Conservation (phyloP, 192 early-diverging fungal species). For the Podila epigama region DNA sequence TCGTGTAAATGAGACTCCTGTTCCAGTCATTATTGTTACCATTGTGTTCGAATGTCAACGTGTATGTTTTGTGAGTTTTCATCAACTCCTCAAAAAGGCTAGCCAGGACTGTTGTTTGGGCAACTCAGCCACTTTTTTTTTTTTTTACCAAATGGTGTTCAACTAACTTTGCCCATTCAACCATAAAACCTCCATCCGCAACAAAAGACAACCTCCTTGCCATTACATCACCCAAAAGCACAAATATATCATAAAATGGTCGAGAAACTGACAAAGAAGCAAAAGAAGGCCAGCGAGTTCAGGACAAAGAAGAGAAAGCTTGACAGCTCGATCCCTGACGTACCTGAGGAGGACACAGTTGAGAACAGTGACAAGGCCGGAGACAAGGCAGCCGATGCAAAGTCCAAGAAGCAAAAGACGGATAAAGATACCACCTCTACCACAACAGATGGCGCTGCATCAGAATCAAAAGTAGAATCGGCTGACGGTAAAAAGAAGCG, state of each 20-base stretch:
- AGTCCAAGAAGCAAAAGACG: slow-evolving; percentile 1
- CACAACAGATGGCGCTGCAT: slow-evolving; percentile 2
- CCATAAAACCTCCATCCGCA: background rate
- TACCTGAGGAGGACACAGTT: slow-evolving; percentile 30
- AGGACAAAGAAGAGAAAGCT: slow-evolving; percentile 56
- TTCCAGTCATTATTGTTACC: no score
- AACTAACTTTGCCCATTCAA: background rate
- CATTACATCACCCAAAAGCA: background rate
- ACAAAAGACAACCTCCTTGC: background rate
- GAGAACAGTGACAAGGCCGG: slow-evolving; percentile 11
- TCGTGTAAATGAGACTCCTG: no score
- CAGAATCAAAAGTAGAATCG: slow-evolving; percentile 11
- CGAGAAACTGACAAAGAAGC: slow-evolving; percentile 61
- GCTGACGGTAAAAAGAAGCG: slow-evolving; percentile 30
- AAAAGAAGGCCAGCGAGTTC: slow-evolving; percentile 58
- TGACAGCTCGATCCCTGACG: slow-evolving; percentile 37
- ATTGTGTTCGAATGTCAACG: no score
- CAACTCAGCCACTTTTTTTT: slow-evolving; percentile 1
- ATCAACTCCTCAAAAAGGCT: no score
- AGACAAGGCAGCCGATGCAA: background rate
- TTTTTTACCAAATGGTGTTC: slow-evolving; percentile 1
- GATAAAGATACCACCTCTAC: slow-evolving; percentile 2
- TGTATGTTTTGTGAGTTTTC: no score
- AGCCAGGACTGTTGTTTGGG: background rate
- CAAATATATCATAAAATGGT: slow-evolving; percentile 11